Base-by-base conservation (phyloP, 768 basidiomycete genomes). In the Lentinula sp. region DNA sequence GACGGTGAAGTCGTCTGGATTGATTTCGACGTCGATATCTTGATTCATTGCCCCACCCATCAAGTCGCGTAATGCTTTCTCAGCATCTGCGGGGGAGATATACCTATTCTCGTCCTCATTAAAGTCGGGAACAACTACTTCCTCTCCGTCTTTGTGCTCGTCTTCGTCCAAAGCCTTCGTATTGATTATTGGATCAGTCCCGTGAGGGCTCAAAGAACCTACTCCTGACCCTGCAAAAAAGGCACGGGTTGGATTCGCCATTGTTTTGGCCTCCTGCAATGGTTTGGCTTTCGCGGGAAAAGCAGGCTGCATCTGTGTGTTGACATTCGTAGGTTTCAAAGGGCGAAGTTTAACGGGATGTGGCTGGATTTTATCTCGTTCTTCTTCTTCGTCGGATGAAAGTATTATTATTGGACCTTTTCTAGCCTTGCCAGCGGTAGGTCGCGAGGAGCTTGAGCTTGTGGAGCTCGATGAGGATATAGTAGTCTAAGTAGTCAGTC, bases 1-100 rank as follows among this genome's bases (percentile, higher is more conserved):
- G 1, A 96, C 91, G 13, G 79, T 76, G 0, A 87, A 84, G 62
- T 93, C 84, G 3, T 80, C 79, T 72, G 84, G 81, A 61, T 89
- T 78, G 43, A 90, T 77, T 48, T 84, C 83, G 4, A 76, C 74
- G 28, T 80, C 78, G 2, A 76, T 76, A 18, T 86, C 87, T 43
- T 83, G 82, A 56, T 84, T 82, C 67, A 86, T 80, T 11, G 79
- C 82, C 5, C 87, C 87, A 50, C 83, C 81, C 63, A 95, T 84
- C 16, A 95, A 76, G 43, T 93, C 91, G 23, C 86, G 82, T 56
- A 95, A 74, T 21, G 87, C 90, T 65, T 85, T 86, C 66, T 94
- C 91, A 0, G 91, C 86, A 21, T 94, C 90, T 0, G 71, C 74
- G 34, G 79, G 62, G 18, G 74, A 68, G 67, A 80, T 74, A 43